Conservation (phyloP, 345 rosid species). For the Kernera saxatilis region DNA sequence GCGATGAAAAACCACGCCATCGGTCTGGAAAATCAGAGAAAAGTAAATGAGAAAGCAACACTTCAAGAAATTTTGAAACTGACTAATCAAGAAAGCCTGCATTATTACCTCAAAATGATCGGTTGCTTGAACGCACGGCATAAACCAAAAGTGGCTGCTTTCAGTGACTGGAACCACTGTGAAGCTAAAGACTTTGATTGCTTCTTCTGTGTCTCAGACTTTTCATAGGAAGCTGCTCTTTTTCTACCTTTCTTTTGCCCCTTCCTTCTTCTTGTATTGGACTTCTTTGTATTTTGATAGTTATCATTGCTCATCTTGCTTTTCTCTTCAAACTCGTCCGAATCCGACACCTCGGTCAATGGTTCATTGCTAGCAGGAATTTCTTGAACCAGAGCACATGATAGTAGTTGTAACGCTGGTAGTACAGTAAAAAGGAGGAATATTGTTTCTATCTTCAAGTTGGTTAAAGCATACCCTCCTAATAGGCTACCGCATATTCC, state of each 20-base stretch:
- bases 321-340: slow-evolving; percentile 30
- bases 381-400: slow-evolving; percentile 76
- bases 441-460: slow-evolving; percentile 59
- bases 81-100: background rate
- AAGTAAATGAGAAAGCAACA: slow-evolving; percentile 16
- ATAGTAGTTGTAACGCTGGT: slow-evolving; percentile 67
- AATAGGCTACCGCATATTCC: slow-evolving; percentile 88
- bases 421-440: slow-evolving; percentile 71
- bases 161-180: slow-evolving; percentile 58
- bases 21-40: slow-evolving; percentile 48
- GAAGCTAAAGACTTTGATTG: slow-evolving; percentile 35
- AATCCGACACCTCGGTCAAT: slow-evolving; percentile 29
- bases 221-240: slow-evolving; percentile 17
- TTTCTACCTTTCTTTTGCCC: slow-evolving; percentile 46
- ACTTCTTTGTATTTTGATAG: slow-evolving; percentile 43
- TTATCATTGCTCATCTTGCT: slow-evolving; percentile 34
- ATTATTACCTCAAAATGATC: slow-evolving; percentile 72
- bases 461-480: slow-evolving; percentile 78
- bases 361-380: slow-evolving; percentile 30
- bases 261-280: slow-evolving; percentile 64
- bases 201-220: slow-evolving; percentile 28
- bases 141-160: slow-evolving; percentile 57
- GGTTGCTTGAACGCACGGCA: slow-evolving; percentile 74
- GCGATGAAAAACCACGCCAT: slow-evolving; percentile 98
- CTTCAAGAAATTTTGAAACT: slow-evolving; percentile 11